A percentile compares a stretch with the other conserved stretches of the same genome.
Evolutionary conservation across 2,329 filamentous ascomycete genomes (phyloP).

Genomic region (Pseudogymnoascus sp.): DNA sequence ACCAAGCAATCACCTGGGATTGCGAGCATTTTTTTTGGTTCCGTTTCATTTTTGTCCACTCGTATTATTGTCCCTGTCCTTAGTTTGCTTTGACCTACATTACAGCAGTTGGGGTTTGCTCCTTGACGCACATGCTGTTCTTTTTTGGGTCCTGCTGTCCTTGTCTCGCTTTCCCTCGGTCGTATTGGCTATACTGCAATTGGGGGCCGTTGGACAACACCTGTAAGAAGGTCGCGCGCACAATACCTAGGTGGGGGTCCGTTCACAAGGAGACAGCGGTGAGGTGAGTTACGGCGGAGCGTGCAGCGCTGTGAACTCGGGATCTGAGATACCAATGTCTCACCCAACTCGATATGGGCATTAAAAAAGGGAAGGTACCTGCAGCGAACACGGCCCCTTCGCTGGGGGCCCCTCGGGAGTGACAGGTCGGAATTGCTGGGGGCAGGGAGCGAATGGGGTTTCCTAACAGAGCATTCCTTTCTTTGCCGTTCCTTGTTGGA

Average conservation of each 20-base stretch:
- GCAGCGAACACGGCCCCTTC: not conserved
- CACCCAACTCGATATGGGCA: not conserved
- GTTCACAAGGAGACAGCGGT: not conserved
- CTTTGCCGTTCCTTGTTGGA: not conserved
- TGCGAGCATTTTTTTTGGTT: not conserved
- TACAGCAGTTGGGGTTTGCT: not conserved
- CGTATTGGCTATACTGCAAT: not conserved
- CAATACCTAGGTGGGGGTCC: not conserved
- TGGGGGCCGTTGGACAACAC: not conserved
- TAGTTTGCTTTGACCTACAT: not conserved
- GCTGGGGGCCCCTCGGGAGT: not conserved
- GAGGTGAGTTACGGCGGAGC: too few species aligned
- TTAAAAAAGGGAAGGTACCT: not conserved
- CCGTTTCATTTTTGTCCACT: not conserved
- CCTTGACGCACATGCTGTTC: too few species aligned
- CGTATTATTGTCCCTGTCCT: not conserved
- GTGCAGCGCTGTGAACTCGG: too few species aligned
- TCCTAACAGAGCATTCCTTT: not conserved
- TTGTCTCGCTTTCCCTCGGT: not conserved
- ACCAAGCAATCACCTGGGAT: not conserved
- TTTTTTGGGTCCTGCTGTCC: not conserved
- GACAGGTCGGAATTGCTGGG: not conserved
- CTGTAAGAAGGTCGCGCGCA: not conserved
- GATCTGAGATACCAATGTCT: not conserved
- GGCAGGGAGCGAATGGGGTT: not conserved